Conservation (phyloP, 495 filamentous ascomycete species). For the Tetracladium marchalianum region DNA sequence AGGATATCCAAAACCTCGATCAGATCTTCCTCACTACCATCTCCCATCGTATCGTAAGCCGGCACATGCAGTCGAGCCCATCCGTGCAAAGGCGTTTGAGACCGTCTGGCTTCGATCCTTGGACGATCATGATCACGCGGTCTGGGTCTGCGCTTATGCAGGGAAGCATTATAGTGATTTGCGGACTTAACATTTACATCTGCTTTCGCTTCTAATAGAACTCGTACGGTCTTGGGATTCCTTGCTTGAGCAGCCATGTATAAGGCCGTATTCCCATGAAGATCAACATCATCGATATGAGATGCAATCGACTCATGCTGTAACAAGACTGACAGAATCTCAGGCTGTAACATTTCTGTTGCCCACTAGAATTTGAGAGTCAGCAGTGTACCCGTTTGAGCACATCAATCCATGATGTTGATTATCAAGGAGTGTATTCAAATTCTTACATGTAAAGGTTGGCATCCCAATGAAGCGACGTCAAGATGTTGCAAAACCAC, state of each 20-base stretch:
- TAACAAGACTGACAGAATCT: background rate
- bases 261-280: background rate
- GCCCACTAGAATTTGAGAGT: background rate
- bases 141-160: no score
- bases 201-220: background rate
- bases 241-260: background rate
- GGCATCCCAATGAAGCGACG: background rate
- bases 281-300: background rate
- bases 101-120: background rate
- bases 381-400: no score
- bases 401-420: no score
- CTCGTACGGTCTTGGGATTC: background rate
- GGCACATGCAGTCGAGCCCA: background rate
- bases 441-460: no score
- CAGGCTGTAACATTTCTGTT: background rate
- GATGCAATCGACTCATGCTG: background rate
- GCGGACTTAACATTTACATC: background rate
- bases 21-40: background rate
- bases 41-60: background rate
- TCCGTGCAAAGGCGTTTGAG: slow-evolving; percentile 9
- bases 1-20: background rate
- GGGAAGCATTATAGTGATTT: background rate
- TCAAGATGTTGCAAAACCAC: slow-evolving; percentile 12
- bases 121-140: slow-evolving; percentile 10
- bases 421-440: no score